These are phyloP conservation scores for Setomelanomma holmii DNA, from an alignment of 2,329 filamentous ascomycete genomes.

Conservation along the genomic window DNA sequence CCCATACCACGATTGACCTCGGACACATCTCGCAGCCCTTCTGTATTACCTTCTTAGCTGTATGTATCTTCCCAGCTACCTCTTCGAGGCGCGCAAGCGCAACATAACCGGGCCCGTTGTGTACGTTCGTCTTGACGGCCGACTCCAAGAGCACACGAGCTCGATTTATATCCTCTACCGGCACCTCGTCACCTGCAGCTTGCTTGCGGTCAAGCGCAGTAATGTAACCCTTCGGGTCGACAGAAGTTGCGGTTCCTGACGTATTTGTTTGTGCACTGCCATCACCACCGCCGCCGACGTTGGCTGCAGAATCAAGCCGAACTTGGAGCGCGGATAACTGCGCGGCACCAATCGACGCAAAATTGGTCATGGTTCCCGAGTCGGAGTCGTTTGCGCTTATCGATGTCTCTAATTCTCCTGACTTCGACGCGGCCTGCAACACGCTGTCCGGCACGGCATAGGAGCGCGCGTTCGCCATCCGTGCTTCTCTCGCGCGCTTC, in stretches of 20 bases:
- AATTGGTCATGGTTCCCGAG: constrained; percentile 96
- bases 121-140: constrained; percentile 95
- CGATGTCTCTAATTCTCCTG: constrained; percentile 83
- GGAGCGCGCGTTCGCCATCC: constrained; percentile 71
- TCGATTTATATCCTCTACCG: constrained; percentile 91
- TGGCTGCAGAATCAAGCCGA: constrained; percentile 87
- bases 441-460: constrained; percentile 98
- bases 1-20: constrained; percentile 93
- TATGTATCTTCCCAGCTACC: constrained; percentile 87
- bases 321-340: constrained; percentile 95
- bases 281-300: constrained; percentile 50
- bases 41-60: constrained; percentile 85
- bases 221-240: constrained; percentile 95
- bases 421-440: constrained; percentile 81
- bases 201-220: constrained; percentile 87
- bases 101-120: constrained; percentile 94
- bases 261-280: constrained; percentile 68
- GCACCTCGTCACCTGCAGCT: constrained; percentile 75
- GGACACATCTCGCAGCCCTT: constrained; percentile 90
- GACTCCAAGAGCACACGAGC: constrained; percentile 92
- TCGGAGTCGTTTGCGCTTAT: constrained; percentile 69
- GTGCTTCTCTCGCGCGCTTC: constrained; percentile 81
- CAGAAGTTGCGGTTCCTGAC: constrained; percentile 83
- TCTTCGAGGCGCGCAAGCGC: constrained; percentile 92
- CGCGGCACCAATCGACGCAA: constrained; percentile 94